phyloP scores from a whole-genome alignment of 2,329 filamentous ascomycete species.

The Cryphonectria japonica region DNA sequence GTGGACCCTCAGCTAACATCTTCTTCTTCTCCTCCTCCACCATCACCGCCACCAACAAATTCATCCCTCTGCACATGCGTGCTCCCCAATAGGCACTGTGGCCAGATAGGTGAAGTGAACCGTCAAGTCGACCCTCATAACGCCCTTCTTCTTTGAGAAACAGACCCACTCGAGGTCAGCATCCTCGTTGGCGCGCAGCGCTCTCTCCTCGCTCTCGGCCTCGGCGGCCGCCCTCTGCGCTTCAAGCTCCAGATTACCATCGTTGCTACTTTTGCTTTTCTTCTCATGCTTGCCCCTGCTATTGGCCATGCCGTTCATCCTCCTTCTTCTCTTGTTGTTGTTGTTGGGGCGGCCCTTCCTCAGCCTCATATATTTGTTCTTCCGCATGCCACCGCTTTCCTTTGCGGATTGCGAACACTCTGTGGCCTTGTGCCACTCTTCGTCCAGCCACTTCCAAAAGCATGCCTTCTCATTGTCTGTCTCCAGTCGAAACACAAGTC shows the following conservation, averaged over 20 bases:
- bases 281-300: neutral
- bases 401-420: neutral
- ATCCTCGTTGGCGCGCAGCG: constrained; percentile 4
- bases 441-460: constrained; percentile 7
- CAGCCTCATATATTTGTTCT: neutral
- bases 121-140: constrained; percentile 4
- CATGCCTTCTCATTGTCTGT: neutral
- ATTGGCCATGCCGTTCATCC: neutral
- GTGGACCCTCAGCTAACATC: neutral
- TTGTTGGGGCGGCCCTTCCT: neutral
- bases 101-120: neutral
- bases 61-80: neutral
- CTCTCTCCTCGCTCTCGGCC: neutral
- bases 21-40: neutral
- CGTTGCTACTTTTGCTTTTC: neutral
- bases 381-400: too few species aligned
- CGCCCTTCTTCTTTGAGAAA: constrained; percentile 2
- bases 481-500: constrained; percentile 6
- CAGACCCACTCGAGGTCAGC: constrained; percentile 8
- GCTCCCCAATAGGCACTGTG: neutral
- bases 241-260: neutral
- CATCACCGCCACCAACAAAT: neutral
- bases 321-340: neutral
- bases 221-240: neutral
- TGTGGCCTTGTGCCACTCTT: constrained; percentile 8